phyloP scores from a whole-genome alignment of 306 rosid species.

The Cicer cuneatum region DNA sequence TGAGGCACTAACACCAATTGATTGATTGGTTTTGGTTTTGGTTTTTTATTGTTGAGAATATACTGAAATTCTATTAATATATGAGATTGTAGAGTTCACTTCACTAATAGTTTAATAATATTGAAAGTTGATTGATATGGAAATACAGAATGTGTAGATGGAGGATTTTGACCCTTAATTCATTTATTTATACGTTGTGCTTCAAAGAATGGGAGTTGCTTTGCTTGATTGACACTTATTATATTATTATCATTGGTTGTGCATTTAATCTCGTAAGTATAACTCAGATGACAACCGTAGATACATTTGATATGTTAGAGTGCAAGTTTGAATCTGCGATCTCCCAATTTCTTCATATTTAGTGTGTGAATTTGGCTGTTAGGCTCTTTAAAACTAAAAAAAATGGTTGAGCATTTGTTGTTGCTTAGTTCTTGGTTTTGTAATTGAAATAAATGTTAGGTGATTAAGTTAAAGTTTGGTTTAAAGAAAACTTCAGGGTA shows the following conservation, averaged over 20 bases:
- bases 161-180: constrained; percentile 33
- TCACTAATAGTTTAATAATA: constrained; percentile 8
- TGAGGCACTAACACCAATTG: constrained; percentile 60
- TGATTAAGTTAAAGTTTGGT: constrained; percentile 15
- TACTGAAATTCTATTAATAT: background rate
- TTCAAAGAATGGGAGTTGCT: background rate
- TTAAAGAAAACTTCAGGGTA: no score
- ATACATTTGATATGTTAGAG: no score
- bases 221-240: background rate
- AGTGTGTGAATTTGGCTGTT: no score
- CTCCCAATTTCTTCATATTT: no score
- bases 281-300: no score
- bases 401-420: background rate
- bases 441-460: background rate
- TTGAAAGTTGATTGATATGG: constrained; percentile 7
- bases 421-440: constrained; percentile 22
- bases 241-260: background rate
- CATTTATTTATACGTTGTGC: constrained; percentile 31
- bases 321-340: no score
- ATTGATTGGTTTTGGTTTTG: constrained; percentile 40
- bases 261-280: background rate
- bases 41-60: background rate
- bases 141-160: background rate
- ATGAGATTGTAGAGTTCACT: constrained; percentile 26
- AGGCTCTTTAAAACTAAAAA: no score